Evolutionary conservation across 306 rosid genomes (phyloP).

Genomic region (Fragaria vesca): DNA sequence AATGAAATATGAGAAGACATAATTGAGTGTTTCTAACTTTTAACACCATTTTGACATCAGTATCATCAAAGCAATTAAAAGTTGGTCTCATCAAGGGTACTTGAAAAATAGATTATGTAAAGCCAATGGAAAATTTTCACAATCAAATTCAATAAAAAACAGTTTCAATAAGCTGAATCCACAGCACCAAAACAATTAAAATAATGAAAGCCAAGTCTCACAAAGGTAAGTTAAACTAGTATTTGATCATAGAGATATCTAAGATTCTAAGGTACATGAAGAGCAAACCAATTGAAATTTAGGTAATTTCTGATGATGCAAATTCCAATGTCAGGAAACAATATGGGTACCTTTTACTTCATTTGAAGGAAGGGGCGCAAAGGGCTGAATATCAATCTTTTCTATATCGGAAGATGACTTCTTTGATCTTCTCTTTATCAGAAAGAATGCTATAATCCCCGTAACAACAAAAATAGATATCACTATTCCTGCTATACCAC

Average conservation of each 20-base stretch:
- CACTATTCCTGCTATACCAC: conserved; percentile 89
- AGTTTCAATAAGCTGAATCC: not conserved
- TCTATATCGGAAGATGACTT: conserved; percentile 63
- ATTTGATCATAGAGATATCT: not conserved
- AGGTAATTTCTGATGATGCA: conserved; percentile 18
- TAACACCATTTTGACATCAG: not conserved
- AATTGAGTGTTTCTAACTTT: not conserved
- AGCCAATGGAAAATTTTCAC: not conserved
- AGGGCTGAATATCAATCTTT: conserved; percentile 68
- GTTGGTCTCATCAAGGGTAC: not conserved
- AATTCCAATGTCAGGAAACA: conserved; percentile 17
- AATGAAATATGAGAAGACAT: conserved; percentile 1
- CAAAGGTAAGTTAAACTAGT: not conserved
- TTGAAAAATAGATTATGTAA: not conserved
- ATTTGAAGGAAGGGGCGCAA: conserved; percentile 54
- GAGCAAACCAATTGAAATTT: conserved; percentile 5
- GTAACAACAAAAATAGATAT: conserved; percentile 76
- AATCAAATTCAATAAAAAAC: not conserved
- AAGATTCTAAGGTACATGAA: not conserved
- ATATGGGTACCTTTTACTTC: conserved; percentile 57
- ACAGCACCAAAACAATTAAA: conserved; percentile 6
- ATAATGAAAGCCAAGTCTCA: conserved; percentile 1
- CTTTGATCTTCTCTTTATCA: conserved; percentile 70
- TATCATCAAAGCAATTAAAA: not conserved
- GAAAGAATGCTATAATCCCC: conserved; percentile 68